phyloP scores from a whole-genome alignment of 1,284 basidiomycete species.

The Apiotrichum akiyoshidainum region DNA sequence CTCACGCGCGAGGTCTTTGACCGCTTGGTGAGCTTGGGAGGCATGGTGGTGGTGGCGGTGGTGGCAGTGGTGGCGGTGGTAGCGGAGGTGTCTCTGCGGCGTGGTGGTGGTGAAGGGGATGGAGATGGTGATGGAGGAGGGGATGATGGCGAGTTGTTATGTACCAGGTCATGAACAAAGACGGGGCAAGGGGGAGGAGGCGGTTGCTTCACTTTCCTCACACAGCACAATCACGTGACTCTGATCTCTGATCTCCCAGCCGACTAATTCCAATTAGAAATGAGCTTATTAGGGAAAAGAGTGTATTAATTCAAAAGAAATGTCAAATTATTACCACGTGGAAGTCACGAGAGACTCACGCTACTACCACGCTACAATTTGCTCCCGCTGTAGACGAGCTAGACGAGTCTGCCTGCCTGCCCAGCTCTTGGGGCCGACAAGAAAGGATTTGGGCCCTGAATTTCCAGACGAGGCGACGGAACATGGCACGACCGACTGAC shows the following conservation, averaged over 20 bases:
- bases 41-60: conserved; percentile 11
- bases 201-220: too few species aligned
- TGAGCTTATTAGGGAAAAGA: background rate
- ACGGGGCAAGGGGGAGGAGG: too few species aligned
- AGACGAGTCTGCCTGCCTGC: too few species aligned
- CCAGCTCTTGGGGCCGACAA: too few species aligned
- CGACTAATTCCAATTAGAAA: background rate
- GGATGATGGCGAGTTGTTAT: too few species aligned
- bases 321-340: background rate
- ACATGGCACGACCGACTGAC: too few species aligned
- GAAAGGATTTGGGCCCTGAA: too few species aligned
- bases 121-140: too few species aligned
- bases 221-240: background rate
- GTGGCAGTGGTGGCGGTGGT: background rate
- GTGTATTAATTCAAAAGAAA: background rate
- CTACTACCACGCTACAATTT: background rate
- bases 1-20: conserved; percentile 40
- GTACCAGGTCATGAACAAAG: too few species aligned
- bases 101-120: background rate
- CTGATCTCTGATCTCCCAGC: too few species aligned
- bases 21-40: conserved; percentile 28
- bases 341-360: background rate
- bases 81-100: background rate
- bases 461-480: too few species aligned
- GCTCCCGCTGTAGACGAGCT: too few species aligned